These are phyloP conservation scores for Kazachstania sp. DNA, from an alignment of 1,139 yeast genomes.

Conservation along the genomic window DNA sequence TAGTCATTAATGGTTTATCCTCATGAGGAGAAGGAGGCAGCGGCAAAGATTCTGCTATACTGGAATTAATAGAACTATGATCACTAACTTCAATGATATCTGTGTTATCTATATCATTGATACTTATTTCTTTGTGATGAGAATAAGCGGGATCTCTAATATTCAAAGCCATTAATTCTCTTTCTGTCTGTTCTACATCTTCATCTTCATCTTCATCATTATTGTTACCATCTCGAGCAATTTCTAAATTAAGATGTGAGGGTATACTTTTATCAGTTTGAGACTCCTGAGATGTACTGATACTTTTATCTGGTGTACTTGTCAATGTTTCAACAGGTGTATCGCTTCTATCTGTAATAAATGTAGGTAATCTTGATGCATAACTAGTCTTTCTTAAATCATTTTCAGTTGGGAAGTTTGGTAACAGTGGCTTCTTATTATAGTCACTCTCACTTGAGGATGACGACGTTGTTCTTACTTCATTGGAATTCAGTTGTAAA, in stretches of 20 bases:
- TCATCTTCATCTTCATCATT: neutral
- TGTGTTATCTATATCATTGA: neutral
- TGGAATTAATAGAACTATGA: constrained; percentile 20
- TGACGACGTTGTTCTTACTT: neutral
- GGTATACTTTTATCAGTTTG: neutral
- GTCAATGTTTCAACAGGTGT: constrained; percentile 1
- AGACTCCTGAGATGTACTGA: neutral
- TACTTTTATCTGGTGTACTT: neutral
- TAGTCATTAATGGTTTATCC: neutral
- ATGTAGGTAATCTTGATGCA: constrained; percentile 4
- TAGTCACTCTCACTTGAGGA: constrained; percentile 1
- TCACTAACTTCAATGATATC: constrained; percentile 9
- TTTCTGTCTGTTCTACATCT: neutral
- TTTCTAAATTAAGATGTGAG: neutral
- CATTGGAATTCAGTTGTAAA: neutral
- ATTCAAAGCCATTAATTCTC: neutral
- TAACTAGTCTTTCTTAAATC: constrained; percentile 6
- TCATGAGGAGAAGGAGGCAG: neutral
- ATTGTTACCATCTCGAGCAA: neutral
- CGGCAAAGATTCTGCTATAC: constrained; percentile 19
- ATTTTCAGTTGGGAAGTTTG: constrained; percentile 6
- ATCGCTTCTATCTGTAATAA: neutral
- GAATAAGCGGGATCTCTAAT: neutral
- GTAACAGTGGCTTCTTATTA: constrained; percentile 1
- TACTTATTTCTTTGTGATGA: neutral